Percentiles rank a stretch among this genome's conserved stretches.
Evolutionary conservation across 352 stramenopile species (phyloP).

Genomic region (Phytopythium delawarense): DNA sequence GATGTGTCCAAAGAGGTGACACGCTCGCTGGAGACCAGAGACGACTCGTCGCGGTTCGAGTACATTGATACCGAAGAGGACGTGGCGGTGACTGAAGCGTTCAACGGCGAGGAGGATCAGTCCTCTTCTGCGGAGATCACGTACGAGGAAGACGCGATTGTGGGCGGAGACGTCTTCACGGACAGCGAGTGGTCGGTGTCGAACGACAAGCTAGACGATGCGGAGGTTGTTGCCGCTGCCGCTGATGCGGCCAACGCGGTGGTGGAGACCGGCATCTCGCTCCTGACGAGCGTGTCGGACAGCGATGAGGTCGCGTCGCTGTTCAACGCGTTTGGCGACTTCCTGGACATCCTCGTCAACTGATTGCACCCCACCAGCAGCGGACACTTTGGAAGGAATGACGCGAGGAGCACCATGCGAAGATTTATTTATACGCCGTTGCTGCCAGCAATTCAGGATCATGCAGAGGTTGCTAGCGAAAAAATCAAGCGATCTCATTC

Average conservation of each 20-base stretch:
- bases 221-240: background rate
- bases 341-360: conserved; percentile 62
- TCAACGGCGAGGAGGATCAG: conserved; percentile 13
- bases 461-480: too few species aligned
- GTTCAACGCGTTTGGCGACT: conserved; percentile 68
- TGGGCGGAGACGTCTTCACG: background rate
- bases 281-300: conserved; percentile 51
- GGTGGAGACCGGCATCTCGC: conserved; percentile 43
- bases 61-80: conserved; percentile 22
- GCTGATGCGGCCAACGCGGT: conserved; percentile 15
- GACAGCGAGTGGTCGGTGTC: background rate
- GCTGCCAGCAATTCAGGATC: background rate
- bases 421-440: background rate
- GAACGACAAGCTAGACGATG: background rate
- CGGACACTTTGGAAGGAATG: background rate
- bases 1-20: conserved; percentile 63
- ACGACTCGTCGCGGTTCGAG: conserved; percentile 27
- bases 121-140: conserved; percentile 5
- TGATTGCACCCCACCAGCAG: conserved; percentile 9
- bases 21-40: conserved; percentile 8
- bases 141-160: background rate
- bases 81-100: conserved; percentile 4
- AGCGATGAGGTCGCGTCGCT: conserved; percentile 56
- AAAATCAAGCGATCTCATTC: too few species aligned
- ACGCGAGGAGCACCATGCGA: background rate